A percentile compares a stretch with the other conserved stretches of the same genome.
These are phyloP conservation scores for Globisporangium splendens DNA, from an alignment of 352 stramenopile genomes.

Conservation along the genomic window DNA sequence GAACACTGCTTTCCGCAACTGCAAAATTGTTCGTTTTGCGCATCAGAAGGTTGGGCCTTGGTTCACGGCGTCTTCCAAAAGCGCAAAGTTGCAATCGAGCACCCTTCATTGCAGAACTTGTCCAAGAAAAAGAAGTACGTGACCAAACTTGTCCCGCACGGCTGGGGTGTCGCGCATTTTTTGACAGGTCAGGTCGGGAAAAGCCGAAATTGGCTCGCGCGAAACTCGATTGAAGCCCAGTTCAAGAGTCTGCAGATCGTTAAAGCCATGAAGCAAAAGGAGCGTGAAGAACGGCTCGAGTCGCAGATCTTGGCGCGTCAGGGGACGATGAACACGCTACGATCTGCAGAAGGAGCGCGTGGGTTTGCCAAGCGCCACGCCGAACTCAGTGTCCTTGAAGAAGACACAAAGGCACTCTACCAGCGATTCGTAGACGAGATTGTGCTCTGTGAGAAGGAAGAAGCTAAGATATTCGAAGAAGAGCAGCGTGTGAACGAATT, in stretches of 20 bases:
- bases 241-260: slow-evolving; percentile 72
- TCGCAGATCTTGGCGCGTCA: slow-evolving; percentile 64
- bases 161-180: slow-evolving; percentile 78
- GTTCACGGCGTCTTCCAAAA: slow-evolving; percentile 75
- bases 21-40: slow-evolving; percentile 44
- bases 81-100: slow-evolving; percentile 25
- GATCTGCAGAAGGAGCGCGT: slow-evolving; percentile 64
- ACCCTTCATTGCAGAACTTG: slow-evolving; percentile 14
- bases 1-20: slow-evolving; percentile 63
- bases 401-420: slow-evolving; percentile 49
- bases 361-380: slow-evolving; percentile 67
- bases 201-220: slow-evolving; percentile 54
- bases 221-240: slow-evolving; percentile 65
- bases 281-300: slow-evolving; percentile 56
- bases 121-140: slow-evolving; percentile 18
- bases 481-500: slow-evolving; percentile 38
- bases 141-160: slow-evolving; percentile 48
- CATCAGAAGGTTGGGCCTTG: slow-evolving; percentile 68
- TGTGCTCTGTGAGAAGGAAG: slow-evolving; percentile 34
- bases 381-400: slow-evolving; percentile 56
- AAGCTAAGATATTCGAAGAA: slow-evolving; percentile 46
- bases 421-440: slow-evolving; percentile 43
- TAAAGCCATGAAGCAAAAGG: slow-evolving; percentile 64
- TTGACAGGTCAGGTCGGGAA: slow-evolving; percentile 40
- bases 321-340: slow-evolving; percentile 56